Conservation (phyloP, 352 stramenopile species). For the Pythium monospermum region DNA sequence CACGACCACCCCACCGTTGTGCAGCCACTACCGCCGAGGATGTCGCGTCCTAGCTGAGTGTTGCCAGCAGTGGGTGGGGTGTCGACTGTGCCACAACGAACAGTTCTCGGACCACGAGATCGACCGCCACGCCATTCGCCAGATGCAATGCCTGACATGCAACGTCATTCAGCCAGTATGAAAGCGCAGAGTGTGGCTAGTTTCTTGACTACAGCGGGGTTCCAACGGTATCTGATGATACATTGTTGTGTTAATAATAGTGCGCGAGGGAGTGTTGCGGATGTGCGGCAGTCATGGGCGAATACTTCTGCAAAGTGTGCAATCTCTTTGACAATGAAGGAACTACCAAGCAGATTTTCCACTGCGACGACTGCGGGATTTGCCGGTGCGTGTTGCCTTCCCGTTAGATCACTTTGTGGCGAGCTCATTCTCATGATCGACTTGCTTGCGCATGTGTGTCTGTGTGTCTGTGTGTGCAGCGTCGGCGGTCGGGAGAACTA, state of each 20-base stretch:
- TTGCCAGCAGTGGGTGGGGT: conserved; percentile 69
- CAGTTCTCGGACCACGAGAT: conserved; percentile 56
- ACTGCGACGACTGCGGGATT: conserved; percentile 73
- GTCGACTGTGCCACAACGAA: conserved; percentile 66
- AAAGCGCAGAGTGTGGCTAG: neutral
- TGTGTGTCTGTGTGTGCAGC: conserved; percentile 16
- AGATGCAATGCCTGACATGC: conserved; percentile 65
- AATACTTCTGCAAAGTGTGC: conserved; percentile 65
- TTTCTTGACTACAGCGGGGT: neutral
- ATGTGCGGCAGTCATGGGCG: conserved; percentile 43
- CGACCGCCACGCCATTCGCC: conserved; percentile 66
- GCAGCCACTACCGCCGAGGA: conserved; percentile 55
- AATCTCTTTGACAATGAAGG: conserved; percentile 74
- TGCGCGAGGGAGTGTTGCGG: conserved; percentile 45
- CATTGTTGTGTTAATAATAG: conserved; percentile 15
- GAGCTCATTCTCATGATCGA: neutral
- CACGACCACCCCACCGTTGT: conserved; percentile 15
- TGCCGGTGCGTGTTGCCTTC: conserved; percentile 58
- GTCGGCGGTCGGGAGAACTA: conserved; percentile 75
- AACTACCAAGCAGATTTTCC: conserved; percentile 58
- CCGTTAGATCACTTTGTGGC: too few relatives aligned
- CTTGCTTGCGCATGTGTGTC: neutral
- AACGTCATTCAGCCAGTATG: conserved; percentile 53
- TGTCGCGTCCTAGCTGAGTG: conserved; percentile 71
- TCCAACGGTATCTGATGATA: too few relatives aligned